Evolutionary conservation across 192 early-diverging fungal genomes (phyloP), one percentile per base, ranked within the genome.

Genomic region (Umbelopsis sp.): DNA sequence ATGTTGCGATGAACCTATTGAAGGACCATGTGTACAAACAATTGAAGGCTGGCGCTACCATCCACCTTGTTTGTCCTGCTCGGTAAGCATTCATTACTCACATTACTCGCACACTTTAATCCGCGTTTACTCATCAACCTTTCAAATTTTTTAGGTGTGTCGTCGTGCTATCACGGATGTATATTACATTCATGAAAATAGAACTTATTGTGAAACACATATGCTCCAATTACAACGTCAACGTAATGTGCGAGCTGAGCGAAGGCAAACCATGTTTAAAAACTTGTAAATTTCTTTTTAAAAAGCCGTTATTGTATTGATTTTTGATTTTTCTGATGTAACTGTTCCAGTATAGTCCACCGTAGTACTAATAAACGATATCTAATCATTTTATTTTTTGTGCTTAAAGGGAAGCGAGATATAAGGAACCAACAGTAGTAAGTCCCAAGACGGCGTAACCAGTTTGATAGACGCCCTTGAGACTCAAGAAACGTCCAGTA

Each of bases 1-100:
- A 52, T 75, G 77, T 4, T 96, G 92, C 73, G 80, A 82, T 23
- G 78, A 90, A n/a, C 92, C 92, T 16, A 96, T 96, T 64, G 91
- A 96, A 75, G 93, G 95, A 25, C 89, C 92, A 0, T 96, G 95
- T 81, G 95, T 91, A 22, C 90, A 94, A 70, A 91, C 94, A 9
- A 75, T 83, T 27, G 93, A 96, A 81, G 88, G 88, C 25, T 85
- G 84, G 77, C 81, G 91, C 46, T 96, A 91, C 85, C 95, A 97
- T 71, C 93, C 93, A 10, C 72, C 68, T 18, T 95, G 94, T 80
- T 94, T 94, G 84, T 83, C 80, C 8, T 95, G 94, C 71, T 66
- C 72, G 20, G 78, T 82, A 76, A 53, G 72, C 65, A 49, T 30
- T 30, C 9, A 2, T 27, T 4, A 35, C 13, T 6, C 15, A 55